phyloP scores from a whole-genome alignment of 306 rosid genomes.

The Cucurbita ficifolia region DNA sequence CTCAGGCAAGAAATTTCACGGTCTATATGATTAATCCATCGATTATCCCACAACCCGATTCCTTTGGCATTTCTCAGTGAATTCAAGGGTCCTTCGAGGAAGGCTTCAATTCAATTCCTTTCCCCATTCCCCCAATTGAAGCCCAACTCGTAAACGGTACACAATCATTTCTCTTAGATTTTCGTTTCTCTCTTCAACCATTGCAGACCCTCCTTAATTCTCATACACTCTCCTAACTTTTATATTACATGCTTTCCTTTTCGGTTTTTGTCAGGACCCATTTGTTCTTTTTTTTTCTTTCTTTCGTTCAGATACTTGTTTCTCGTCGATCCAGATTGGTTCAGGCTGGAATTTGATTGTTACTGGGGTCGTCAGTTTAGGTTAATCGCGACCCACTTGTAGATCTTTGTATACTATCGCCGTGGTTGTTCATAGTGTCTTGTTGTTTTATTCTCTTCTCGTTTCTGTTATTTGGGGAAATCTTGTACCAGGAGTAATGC shows the following conservation, averaged over 20 bases:
- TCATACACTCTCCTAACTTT: neutral
- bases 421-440: conserved; percentile 3
- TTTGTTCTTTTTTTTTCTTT: conserved; percentile 13
- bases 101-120: neutral
- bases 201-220: neutral
- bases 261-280: conserved; percentile 8
- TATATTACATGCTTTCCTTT: neutral
- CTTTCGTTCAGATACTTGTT: conserved; percentile 7
- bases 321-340: conserved; percentile 39
- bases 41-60: neutral
- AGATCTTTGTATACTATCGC: conserved; percentile 26
- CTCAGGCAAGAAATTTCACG: neutral
- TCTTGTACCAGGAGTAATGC: neutral
- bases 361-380: conserved; percentile 27
- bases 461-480: neutral
- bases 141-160: neutral
- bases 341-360: conserved; percentile 7
- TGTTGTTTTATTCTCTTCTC: neutral
- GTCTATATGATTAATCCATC: neutral
- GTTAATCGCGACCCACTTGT: conserved; percentile 29
- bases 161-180: conserved; percentile 5
- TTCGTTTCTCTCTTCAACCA: neutral
- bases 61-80: neutral
- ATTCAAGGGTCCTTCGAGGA: neutral
- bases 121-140: neutral